Conservation (phyloP, 192 early-diverging fungal species). For the Thamnidium elegans region DNA sequence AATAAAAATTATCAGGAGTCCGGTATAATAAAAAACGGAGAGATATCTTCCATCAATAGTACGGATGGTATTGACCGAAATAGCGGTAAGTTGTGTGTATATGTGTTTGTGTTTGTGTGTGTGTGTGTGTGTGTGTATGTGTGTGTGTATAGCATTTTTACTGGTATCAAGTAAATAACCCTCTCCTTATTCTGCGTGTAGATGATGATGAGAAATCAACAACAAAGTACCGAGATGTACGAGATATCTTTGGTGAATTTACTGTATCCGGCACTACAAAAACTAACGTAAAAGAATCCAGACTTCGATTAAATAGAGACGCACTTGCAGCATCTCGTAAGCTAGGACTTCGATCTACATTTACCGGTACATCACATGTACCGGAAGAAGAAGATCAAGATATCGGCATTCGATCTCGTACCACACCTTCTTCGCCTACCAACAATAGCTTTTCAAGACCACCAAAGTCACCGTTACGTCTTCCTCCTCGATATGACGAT, state of each 20-base stretch:
- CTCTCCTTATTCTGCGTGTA: background rate
- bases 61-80: background rate
- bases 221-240: constrained; percentile 27
- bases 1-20: background rate
- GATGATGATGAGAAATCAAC: constrained; percentile 3
- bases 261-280: background rate
- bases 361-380: background rate
- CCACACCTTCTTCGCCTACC: constrained; percentile 12
- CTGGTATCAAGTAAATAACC: background rate
- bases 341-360: constrained; percentile 9
- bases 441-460: constrained; percentile 13
- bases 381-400: background rate
- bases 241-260: constrained; percentile 33
- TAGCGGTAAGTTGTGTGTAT: too few relatives aligned
- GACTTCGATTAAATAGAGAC: constrained; percentile 8
- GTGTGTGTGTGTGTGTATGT: too few relatives aligned
- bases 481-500: constrained; percentile 8
- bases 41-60: background rate
- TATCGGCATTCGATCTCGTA: background rate
- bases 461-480: constrained; percentile 28
- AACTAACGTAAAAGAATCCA: constrained; percentile 6
- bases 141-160: too few relatives aligned
- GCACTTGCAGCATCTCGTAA: constrained; percentile 11
- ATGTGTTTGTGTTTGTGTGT: too few relatives aligned
- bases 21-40: background rate